Percentiles rank a stretch among this genome's conserved stretches.
Evolutionary conservation across 2,329 filamentous ascomycete genomes (phyloP).

Genomic region (Penicillium brasilianum): DNA sequence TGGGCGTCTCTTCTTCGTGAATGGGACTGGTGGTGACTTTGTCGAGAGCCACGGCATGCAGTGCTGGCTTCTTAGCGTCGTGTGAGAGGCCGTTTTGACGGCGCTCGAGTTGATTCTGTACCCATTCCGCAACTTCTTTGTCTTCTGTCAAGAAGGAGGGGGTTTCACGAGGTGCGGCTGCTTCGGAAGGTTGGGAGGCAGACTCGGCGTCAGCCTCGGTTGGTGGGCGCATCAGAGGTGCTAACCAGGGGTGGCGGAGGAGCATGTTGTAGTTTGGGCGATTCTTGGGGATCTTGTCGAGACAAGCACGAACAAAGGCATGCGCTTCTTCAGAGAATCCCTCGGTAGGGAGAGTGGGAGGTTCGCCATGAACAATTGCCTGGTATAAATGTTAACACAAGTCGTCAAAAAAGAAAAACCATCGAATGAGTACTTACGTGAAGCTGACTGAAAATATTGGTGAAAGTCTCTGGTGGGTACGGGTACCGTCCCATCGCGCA

Average conservation of each 20-base stretch:
- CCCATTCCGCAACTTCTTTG: slow-evolving; percentile 85
- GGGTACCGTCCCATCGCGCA: slow-evolving; percentile 94
- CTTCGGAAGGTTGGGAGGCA: slow-evolving; percentile 42
- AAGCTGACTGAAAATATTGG: slow-evolving; percentile 97
- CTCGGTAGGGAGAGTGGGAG: slow-evolving; percentile 79
- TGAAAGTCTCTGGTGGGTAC: slow-evolving; percentile 95
- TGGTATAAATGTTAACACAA: slow-evolving; percentile 47
- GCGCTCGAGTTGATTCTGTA: slow-evolving; percentile 70
- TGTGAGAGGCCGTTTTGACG: slow-evolving; percentile 64
- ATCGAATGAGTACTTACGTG: slow-evolving; percentile 71
- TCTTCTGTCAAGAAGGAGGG: slow-evolving; percentile 64
- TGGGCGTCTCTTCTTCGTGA: slow-evolving; percentile 36
- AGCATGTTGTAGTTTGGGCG: slow-evolving; percentile 94
- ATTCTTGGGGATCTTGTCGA: slow-evolving; percentile 90
- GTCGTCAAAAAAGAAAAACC: background rate
- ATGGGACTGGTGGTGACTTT: slow-evolving; percentile 58
- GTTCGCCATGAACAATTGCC: slow-evolving; percentile 98
- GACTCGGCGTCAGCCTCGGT: slow-evolving; percentile 65
- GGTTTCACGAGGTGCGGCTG: slow-evolving; percentile 38
- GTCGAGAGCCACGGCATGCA: slow-evolving; percentile 87
- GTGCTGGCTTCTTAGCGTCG: slow-evolving; percentile 70
- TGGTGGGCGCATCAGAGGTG: slow-evolving; percentile 74
- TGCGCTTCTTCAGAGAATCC: slow-evolving; percentile 79
- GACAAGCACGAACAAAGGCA: slow-evolving; percentile 85
- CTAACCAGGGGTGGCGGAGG: slow-evolving; percentile 86